phyloP scores from a whole-genome alignment of 2,329 filamentous ascomycete genomes.

The Cladosporium halotolerans region DNA sequence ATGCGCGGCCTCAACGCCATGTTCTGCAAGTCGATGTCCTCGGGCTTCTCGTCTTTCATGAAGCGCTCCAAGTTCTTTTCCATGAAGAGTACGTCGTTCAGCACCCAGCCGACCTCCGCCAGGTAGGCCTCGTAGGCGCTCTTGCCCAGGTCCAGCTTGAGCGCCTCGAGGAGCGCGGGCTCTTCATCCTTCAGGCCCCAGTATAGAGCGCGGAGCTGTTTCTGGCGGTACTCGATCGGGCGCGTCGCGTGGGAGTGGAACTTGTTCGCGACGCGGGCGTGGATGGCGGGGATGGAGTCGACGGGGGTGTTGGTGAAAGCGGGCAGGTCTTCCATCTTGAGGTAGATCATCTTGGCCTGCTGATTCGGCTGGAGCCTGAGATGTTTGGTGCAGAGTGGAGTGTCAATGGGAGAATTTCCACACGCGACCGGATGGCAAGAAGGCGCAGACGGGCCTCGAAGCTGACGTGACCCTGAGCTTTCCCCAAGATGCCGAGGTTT shows the following conservation, averaged over 20 bases:
- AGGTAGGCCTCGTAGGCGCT: conserved; percentile 66
- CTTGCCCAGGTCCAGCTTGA: conserved; percentile 73
- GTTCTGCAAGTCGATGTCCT: conserved; percentile 63
- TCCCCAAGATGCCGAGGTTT: neutral
- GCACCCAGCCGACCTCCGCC: conserved; percentile 69
- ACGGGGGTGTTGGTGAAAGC: conserved; percentile 50
- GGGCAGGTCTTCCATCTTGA: conserved; percentile 25
- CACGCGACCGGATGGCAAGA: neutral
- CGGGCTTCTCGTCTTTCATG: conserved; percentile 71
- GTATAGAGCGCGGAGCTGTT: conserved; percentile 89
- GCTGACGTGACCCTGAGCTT: neutral
- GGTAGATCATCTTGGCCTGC: conserved; percentile 6
- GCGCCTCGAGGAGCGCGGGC: conserved; percentile 65
- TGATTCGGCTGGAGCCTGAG: neutral
- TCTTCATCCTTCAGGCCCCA: conserved; percentile 81
- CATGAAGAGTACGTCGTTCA: conserved; percentile 74
- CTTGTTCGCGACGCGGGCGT: conserved; percentile 57
- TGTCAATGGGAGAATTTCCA: neutral
- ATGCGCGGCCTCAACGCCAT: conserved; percentile 66
- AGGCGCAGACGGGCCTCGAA: neutral
- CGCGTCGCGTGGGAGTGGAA: conserved; percentile 78
- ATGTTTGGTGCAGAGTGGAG: neutral
- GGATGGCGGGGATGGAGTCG: conserved; percentile 58
- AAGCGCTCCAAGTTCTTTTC: conserved; percentile 73
- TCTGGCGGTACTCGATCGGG: conserved; percentile 70